Evolutionary conservation across 2,329 filamentous ascomycete genomes (phyloP), one percentile per base, ranked within the genome.

Genomic region (Beauveria sp.): DNA sequence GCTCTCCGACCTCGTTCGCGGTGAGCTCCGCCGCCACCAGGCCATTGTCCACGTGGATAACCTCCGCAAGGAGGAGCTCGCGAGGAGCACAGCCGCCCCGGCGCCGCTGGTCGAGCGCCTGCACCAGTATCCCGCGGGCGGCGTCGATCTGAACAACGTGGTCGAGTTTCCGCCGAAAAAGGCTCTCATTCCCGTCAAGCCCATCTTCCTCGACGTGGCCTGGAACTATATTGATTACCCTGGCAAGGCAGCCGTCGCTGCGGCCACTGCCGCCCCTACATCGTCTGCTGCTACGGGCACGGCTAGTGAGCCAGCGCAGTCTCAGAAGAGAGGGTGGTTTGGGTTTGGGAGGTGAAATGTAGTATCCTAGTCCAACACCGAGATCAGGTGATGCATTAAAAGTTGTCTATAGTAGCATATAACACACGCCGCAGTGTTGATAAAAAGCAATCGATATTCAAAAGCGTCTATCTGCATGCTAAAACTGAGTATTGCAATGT

Each of bases 141-240:
- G 83, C 38, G 83, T 91, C 10, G 86, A 96, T 71, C 79, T 97
- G 28, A 80, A 80, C 47, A 93, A 93, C 66, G 78, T 99, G 28
- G 93, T 98, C 52, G 84, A 86, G 5, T 97, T 93, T 73, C 95
- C 95, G 14, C 93, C 93, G 1, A 89, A 86, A 70, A 78, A 97
- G 66, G 86, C 90, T 64, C 82, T 89, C 1, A 86, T 98, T 45
- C 92, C 95, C 0, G 88, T 96, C 58, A 99, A 99, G 78, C 95
- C 95, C 30, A 81, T 98, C 40, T 98, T 98, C 80, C 85, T 98
- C 63, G 95, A 99, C 71, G 88, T 96, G 8, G 95, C 95, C 10
- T 99, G 91, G 90, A 98, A 98, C 72, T 98, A 97, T 72, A 93
- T 99, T 64, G 86, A 91, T 54, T 99, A 99, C 71, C 92, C 93